Conservation (phyloP, 495 filamentous ascomycete species). For the Pyronema omphalodes region DNA sequence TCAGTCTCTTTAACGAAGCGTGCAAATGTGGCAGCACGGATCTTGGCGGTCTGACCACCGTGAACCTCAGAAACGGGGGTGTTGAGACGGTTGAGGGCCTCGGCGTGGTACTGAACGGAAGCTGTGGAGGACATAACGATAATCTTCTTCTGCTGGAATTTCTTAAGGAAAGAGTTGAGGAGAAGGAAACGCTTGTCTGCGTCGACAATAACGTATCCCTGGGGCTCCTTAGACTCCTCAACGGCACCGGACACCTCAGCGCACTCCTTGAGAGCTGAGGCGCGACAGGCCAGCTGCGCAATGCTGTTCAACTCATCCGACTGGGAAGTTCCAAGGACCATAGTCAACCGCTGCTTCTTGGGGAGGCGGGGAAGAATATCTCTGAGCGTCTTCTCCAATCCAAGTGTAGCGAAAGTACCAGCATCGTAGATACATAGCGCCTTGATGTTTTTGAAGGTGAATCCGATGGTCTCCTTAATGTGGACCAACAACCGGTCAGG, state of each 20-base stretch:
- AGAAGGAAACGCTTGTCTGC: conserved; percentile 20
- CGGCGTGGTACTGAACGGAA: conserved; percentile 7
- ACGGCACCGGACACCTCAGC: background rate
- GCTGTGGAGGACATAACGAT: conserved; percentile 16
- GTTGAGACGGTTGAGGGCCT: conserved; percentile 12
- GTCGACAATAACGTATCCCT: conserved; percentile 19
- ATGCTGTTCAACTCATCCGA: conserved; percentile 9
- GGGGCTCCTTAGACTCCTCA: conserved; percentile 2
- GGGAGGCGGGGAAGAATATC: conserved; percentile 16
- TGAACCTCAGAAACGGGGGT: conserved; percentile 11
- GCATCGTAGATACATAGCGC: conserved; percentile 14
- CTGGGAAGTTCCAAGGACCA: conserved; percentile 5
- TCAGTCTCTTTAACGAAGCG: conserved; percentile 13
- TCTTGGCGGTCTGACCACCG: conserved; percentile 15
- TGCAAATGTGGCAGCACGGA: conserved; percentile 5
- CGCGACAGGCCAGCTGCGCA: background rate
- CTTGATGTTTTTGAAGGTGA: conserved; percentile 15
- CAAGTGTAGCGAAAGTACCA: background rate
- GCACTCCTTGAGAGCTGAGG: conserved; percentile 4
- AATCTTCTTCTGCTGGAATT: conserved; percentile 20
- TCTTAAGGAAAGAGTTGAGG: conserved; percentile 21
- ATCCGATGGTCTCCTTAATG: conserved; percentile 12
- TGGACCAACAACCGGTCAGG: conserved; percentile 16
- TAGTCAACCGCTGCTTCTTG: conserved; percentile 5
- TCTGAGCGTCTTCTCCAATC: conserved; percentile 5